Conservation (phyloP, 202 grass and related monocot genomes). For the Eragrostis tef region DNA sequence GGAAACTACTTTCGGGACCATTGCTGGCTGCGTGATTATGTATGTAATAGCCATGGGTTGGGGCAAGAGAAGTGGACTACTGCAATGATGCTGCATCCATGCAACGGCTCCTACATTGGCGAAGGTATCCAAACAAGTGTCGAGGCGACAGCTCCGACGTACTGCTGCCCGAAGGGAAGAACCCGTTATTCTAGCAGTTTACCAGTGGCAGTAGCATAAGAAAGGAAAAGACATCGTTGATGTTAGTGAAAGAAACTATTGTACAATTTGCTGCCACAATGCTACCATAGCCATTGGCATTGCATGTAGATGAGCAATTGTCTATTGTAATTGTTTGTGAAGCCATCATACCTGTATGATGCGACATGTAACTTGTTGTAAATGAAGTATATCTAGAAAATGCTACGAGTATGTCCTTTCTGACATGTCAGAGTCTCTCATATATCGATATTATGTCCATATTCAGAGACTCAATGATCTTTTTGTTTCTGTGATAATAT, state of each 20-base stretch:
- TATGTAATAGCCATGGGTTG: constrained; percentile 80
- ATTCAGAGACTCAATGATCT: too few species aligned
- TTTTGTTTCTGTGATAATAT: too few species aligned
- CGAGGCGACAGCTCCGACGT: not conserved
- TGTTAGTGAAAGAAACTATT: not conserved
- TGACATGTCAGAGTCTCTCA: too few species aligned
- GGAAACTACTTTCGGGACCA: constrained; percentile 73
- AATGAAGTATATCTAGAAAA: not conserved
- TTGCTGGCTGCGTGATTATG: constrained; percentile 65
- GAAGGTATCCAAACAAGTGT: not conserved
- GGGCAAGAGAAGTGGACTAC: constrained; percentile 82
- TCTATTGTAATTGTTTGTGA: constrained; percentile 24
- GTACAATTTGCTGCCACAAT: constrained; percentile 23
- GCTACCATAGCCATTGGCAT: constrained; percentile 5
- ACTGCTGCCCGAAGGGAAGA: constrained; percentile 1
- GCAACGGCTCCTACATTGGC: not conserved
- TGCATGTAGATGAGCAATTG: not conserved
- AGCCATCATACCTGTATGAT: not conserved
- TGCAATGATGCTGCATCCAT: constrained; percentile 54
- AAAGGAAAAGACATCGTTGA: not conserved
- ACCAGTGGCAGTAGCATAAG: not conserved
- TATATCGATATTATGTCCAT: too few species aligned
- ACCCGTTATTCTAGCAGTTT: not conserved
- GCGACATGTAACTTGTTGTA: constrained; percentile 21
- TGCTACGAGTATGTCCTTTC: too few species aligned